Conservation (phyloP, 2,329 filamentous ascomycete species). For the Penicillium olsonii region DNA sequence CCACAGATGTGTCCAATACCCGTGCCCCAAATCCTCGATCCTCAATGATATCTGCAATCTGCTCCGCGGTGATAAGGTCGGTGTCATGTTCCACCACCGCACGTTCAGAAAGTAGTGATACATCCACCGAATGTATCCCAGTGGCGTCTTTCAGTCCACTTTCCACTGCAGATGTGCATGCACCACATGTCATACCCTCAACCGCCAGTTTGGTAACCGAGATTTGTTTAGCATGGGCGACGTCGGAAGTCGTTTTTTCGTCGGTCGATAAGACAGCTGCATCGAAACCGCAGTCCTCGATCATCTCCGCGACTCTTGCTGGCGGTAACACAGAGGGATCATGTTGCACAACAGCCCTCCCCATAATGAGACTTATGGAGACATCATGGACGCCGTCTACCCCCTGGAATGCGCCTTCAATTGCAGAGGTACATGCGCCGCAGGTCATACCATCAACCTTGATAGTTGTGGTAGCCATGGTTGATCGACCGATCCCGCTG, state of each 20-base stretch:
- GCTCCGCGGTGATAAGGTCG: conserved; percentile 51
- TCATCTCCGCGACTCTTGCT: conserved; percentile 77
- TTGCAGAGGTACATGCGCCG: conserved; percentile 91
- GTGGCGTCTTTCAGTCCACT: conserved; percentile 73
- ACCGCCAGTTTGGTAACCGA: conserved; percentile 76
- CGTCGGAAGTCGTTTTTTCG: conserved; percentile 45
- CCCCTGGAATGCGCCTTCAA: conserved; percentile 85
- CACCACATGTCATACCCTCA: conserved; percentile 88
- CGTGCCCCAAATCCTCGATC: conserved; percentile 77
- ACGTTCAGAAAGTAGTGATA: conserved; percentile 80
- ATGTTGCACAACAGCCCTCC: conserved; percentile 91
- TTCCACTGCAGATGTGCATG: conserved; percentile 84
- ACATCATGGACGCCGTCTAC: conserved; percentile 81
- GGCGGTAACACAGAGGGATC: conserved; percentile 73
- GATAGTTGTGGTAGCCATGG: conserved; percentile 86
- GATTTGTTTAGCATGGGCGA: conserved; percentile 34
- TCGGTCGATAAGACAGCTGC: conserved; percentile 85
- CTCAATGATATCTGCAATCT: conserved; percentile 61
- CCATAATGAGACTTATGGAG: conserved; percentile 91
- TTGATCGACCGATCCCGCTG: conserved; percentile 37
- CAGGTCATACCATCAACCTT: conserved; percentile 86
- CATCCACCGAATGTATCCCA: conserved; percentile 74
- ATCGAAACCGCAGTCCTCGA: conserved; percentile 91
- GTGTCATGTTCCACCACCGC: conserved; percentile 82
- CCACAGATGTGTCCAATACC: conserved; percentile 69